phyloP scores from a whole-genome alignment of 805 yeast genomes.

The Metschnikowia sp. region DNA sequence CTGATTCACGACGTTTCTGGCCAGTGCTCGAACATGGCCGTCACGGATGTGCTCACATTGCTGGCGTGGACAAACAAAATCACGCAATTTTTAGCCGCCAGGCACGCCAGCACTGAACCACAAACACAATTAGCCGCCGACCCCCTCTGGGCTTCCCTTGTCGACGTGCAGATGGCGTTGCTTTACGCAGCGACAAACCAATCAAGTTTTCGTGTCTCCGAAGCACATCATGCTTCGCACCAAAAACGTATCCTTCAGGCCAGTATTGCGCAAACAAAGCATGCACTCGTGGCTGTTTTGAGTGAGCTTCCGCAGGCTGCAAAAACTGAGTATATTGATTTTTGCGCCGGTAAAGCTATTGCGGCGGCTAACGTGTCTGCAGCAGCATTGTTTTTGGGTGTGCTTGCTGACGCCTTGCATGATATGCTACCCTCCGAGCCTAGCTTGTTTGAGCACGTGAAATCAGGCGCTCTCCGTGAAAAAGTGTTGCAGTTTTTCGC shows the following conservation, averaged over 20 bases:
- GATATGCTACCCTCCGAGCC: slow-evolving; percentile 27
- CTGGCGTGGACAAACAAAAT: slow-evolving; percentile 52
- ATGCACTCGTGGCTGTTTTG: slow-evolving; percentile 16
- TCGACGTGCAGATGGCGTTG: slow-evolving; percentile 33
- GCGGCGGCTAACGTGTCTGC: slow-evolving; percentile 4
- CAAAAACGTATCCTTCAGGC: slow-evolving; percentile 25
- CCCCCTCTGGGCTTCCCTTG: slow-evolving; percentile 2
- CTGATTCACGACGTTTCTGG: slow-evolving; percentile 33
- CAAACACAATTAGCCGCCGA: slow-evolving; percentile 17
- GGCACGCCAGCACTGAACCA: slow-evolving; percentile 8
- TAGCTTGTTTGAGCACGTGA: slow-evolving; percentile 16
- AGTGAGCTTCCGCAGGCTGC: neutral
- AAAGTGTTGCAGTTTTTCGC: slow-evolving; percentile 23
- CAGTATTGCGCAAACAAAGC: slow-evolving; percentile 29
- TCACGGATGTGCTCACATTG: slow-evolving; percentile 53
- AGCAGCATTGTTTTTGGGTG: slow-evolving; percentile 23
- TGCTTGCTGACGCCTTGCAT: slow-evolving; percentile 21
- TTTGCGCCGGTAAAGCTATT: slow-evolving; percentile 1
- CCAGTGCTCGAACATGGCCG: slow-evolving; percentile 42
- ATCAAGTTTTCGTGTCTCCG: slow-evolving; percentile 28
- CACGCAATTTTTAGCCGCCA: slow-evolving; percentile 8
- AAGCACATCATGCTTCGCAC: slow-evolving; percentile 11
- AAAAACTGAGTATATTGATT: slow-evolving; percentile 1
- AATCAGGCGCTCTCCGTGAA: slow-evolving; percentile 5
- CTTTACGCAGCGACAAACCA: slow-evolving; percentile 34